Evolutionary conservation across 345 rosid species (phyloP).

Genomic region (Aquilaria sinensis): DNA sequence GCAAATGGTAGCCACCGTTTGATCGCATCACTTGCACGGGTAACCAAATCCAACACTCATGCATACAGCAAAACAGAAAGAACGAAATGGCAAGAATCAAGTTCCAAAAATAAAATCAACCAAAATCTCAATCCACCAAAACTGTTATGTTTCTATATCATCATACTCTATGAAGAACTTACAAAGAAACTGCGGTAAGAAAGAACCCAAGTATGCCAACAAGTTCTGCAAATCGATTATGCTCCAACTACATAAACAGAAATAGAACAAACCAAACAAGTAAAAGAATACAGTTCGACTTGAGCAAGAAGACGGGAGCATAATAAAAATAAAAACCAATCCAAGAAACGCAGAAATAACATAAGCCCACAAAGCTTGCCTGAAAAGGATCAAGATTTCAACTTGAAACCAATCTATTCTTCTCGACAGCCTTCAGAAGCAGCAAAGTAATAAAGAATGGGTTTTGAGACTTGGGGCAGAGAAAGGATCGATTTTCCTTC

Average conservation of each 20-base stretch:
- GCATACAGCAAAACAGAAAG: slow-evolving; percentile 10
- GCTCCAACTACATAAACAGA: not conserved
- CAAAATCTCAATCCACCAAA: not conserved
- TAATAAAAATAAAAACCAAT: slow-evolving; percentile 11
- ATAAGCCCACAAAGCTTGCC: slow-evolving; percentile 23
- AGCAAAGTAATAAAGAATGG: slow-evolving; percentile 3
- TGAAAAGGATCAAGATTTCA: slow-evolving; percentile 12
- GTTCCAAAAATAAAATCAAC: slow-evolving; percentile 4
- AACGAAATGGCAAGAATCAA: slow-evolving; percentile 7
- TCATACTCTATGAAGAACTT: too few species aligned
- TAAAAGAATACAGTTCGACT: not conserved
- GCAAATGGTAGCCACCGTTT: not conserved
- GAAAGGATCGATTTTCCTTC: slow-evolving; percentile 43
- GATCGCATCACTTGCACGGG: too few species aligned
- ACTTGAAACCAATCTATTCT: not conserved
- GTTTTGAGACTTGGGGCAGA: not conserved
- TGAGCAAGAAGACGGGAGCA: too few species aligned
- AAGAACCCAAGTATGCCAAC: not conserved
- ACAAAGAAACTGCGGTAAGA: not conserved
- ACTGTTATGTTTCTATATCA: too few species aligned
- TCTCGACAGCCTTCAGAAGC: not conserved
- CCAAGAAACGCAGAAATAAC: slow-evolving; percentile 13
- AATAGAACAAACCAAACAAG: slow-evolving; percentile 1
- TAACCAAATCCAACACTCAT: not conserved
- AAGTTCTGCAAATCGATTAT: not conserved